Base-by-base conservation (phyloP, 2,329 filamentous ascomycete species). In the Penicillium sp. region DNA sequence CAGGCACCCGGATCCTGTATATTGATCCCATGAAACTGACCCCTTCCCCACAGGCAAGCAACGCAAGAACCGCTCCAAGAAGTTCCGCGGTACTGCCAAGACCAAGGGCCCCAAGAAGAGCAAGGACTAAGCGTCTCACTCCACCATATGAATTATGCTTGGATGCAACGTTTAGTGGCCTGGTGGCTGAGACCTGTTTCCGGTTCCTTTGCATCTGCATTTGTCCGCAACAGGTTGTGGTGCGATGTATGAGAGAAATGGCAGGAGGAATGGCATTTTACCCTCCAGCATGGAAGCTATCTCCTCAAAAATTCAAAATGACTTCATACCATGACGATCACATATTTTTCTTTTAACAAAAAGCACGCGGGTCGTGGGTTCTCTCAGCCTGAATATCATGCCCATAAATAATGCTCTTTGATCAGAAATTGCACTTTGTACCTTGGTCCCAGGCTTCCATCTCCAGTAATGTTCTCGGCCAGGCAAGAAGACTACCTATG, bases 11-110 rank as follows among this genome's bases (percentile, higher is more conserved):
- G 28, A 38, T 42, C 45, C 34, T 38, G 28, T 25, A 45, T 35
- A 18, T 39, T 13, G 6, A 29, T 47, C 29, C 37, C 47, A 41
- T 33, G 44, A 49, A 51, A 51, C 49, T 49, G 46, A 9, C 50
- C 25, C 32, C 36, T n/a, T 29, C 37, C 42, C 43, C 65, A 80
- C 77, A 97, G 91, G 91, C 86, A 98, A 98, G 84, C 93, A 97
- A 82, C 88, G 93, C 82, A 98, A 98, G 89, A 98, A 98, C 88
- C 85, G 91, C 76, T 84, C 88, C 79, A 97, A 98, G 90, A 93
- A 91, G 73, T 86, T 96, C 76, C 88, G 93, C 67, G 93, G 93
- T 74, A 95, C 89, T 68, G 91, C 90, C 71, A 98, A 98, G 89
- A 84, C 85, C 82, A 96, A 96, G 88, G 90, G 90, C 75, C 85